Evolutionary conservation across 2,329 filamentous ascomycete genomes (phyloP).

Genomic region (Fusarium acutatum): DNA sequence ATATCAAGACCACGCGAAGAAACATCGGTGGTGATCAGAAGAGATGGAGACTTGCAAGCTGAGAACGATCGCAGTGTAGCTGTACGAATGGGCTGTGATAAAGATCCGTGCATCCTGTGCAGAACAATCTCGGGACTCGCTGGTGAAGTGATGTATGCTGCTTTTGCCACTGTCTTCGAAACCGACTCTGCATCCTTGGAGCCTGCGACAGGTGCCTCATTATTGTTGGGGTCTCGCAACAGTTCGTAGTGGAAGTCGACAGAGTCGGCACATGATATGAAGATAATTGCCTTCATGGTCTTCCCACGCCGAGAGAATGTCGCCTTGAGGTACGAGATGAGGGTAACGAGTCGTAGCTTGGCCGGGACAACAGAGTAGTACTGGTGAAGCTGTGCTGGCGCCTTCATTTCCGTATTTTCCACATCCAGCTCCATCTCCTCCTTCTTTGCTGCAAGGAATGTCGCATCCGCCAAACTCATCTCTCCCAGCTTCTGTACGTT

Average conservation of each 20-base stretch:
- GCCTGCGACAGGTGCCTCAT: constrained; percentile 39
- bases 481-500: constrained; percentile 93
- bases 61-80: constrained; percentile 85
- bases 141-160: constrained; percentile 76
- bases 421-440: constrained; percentile 56
- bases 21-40: constrained; percentile 94
- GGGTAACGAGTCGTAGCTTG: constrained; percentile 88
- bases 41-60: constrained; percentile 74
- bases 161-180: constrained; percentile 71
- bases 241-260: constrained; percentile 97
- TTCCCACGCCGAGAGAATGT: constrained; percentile 88
- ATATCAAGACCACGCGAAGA: constrained; percentile 95
- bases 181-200: constrained; percentile 49
- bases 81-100: constrained; percentile 87
- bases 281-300: constrained; percentile 96
- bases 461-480: constrained; percentile 92
- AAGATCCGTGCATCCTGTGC: constrained; percentile 90
- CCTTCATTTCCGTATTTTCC: constrained; percentile 70
- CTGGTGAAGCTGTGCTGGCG: constrained; percentile 93
- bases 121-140: constrained; percentile 78
- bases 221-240: constrained; percentile 60
- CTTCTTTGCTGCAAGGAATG: constrained; percentile 79
- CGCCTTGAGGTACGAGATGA: constrained; percentile 84
- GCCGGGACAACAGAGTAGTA: constrained; percentile 87
- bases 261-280: constrained; percentile 95